These are phyloP conservation scores for Phoma sp. DNA, from an alignment of 2,329 filamentous ascomycete species.

Conservation along the genomic window DNA sequence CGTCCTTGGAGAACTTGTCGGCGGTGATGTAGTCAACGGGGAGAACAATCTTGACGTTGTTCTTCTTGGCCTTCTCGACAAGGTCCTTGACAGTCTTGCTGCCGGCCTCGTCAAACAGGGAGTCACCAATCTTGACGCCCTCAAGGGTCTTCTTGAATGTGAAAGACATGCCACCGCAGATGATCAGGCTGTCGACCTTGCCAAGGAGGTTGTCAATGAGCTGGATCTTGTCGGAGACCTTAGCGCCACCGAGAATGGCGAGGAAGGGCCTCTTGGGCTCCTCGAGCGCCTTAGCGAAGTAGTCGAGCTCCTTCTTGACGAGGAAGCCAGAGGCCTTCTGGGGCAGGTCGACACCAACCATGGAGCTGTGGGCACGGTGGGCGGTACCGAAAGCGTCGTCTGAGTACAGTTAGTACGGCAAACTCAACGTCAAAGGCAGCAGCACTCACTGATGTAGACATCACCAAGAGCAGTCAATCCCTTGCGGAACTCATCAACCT, in stretches of 20 bases:
- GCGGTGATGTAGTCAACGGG: constrained; percentile 95
- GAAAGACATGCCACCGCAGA: constrained; percentile 98
- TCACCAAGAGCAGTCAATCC: constrained; percentile 93
- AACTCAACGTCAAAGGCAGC: not conserved
- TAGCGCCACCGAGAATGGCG: constrained; percentile 96
- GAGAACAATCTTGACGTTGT: constrained; percentile 93
- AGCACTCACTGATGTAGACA: constrained; percentile 85
- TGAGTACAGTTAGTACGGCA: constrained; percentile 50
- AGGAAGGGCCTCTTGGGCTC: constrained; percentile 94
- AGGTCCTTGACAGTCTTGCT: constrained; percentile 88
- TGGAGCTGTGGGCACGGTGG: constrained; percentile 97
- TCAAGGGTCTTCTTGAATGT: constrained; percentile 99
- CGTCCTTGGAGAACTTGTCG: constrained; percentile 91
- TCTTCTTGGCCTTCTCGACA: constrained; percentile 94
- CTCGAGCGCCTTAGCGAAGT: constrained; percentile 97
- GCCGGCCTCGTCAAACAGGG: constrained; percentile 91
- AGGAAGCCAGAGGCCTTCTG: constrained; percentile 98
- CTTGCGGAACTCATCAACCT: constrained; percentile 94
- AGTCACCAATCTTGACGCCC: constrained; percentile 86
- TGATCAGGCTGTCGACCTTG: constrained; percentile 96
- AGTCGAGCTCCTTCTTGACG: constrained; percentile 99
- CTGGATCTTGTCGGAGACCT: constrained; percentile 99
- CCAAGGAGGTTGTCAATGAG: constrained; percentile 98
- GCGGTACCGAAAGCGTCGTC: constrained; percentile 99
- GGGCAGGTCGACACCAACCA: constrained; percentile 95